These are phyloP conservation scores for Crataegus laevigata DNA, from an alignment of 306 rosid genomes.

Conservation along the genomic window DNA sequence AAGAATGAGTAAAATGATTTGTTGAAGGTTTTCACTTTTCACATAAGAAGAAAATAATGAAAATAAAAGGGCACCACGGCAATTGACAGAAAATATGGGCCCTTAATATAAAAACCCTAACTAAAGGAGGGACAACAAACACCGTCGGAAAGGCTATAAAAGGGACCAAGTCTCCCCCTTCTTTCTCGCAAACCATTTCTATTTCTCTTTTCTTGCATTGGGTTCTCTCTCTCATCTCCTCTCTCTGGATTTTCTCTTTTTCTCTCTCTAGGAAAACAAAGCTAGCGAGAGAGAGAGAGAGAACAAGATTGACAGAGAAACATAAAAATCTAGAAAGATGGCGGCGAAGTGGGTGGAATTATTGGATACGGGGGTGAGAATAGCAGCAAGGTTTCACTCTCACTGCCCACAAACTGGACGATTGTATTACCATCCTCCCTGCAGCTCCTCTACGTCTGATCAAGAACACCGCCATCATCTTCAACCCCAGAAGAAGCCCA, in stretches of 20 bases:
- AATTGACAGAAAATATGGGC: neutral
- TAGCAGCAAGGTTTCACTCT: slow-evolving; percentile 47
- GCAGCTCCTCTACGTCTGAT: slow-evolving; percentile 16
- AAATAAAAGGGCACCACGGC: neutral
- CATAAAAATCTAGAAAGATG: slow-evolving; percentile 5
- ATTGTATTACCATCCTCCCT: slow-evolving; percentile 48
- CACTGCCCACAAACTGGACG: slow-evolving; percentile 54
- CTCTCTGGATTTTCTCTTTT: neutral
- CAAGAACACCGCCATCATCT: neutral
- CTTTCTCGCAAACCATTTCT: neutral
- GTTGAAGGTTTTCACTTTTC: neutral
- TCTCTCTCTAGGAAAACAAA: neutral
- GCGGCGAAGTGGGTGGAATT: slow-evolving; percentile 35
- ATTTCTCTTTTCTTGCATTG: neutral
- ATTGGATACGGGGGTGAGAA: slow-evolving; percentile 47
- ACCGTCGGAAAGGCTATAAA: neutral
- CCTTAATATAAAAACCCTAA: neutral
- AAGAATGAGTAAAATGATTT: neutral
- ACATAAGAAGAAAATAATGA: neutral
- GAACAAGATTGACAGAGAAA: neutral
- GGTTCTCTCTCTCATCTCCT: neutral
- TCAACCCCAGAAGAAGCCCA: neutral
- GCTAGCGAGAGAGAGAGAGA: neutral
- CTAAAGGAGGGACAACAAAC: neutral
- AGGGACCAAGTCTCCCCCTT: neutral